Evolutionary conservation across 169 alveolate genomes (phyloP).

Genomic region (Eimeria maxima): DNA sequence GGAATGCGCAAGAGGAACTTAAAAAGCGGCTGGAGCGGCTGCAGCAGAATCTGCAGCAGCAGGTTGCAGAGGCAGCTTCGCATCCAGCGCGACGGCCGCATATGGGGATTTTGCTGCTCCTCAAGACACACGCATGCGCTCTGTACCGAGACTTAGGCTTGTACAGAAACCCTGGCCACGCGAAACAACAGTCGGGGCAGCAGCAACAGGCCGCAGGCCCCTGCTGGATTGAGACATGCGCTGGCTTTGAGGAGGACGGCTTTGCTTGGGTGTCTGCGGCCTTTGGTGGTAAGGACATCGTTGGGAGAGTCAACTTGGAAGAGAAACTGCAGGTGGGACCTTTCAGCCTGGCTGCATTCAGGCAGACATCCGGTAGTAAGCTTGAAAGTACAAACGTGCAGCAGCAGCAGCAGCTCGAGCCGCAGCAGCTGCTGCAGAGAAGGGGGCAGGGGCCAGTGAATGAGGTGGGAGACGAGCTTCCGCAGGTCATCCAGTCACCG

Average conservation of each 20-base stretch:
- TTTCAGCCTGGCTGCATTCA: constrained; percentile 38
- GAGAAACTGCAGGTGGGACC: constrained; percentile 34
- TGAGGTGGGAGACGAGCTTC: not conserved
- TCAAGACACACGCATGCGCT: constrained; percentile 38
- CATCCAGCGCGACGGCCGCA: constrained; percentile 39
- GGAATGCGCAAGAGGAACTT: constrained; percentile 15
- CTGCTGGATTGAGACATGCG: constrained; percentile 51
- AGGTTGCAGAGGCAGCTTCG: constrained; percentile 45
- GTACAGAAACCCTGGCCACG: not conserved
- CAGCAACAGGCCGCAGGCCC: constrained; percentile 14
- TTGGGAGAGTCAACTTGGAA: not conserved
- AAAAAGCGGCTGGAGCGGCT: constrained; percentile 8
- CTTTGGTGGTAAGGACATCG: not conserved
- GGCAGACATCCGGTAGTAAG: not conserved
- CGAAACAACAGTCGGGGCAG: constrained; percentile 37
- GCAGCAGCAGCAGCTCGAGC: constrained; percentile 17
- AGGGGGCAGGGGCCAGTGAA: too few species aligned
- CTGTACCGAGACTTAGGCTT: constrained; percentile 44
- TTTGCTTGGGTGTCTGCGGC: constrained; percentile 76
- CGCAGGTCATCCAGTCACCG: constrained; percentile 32
- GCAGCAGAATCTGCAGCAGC: constrained; percentile 58
- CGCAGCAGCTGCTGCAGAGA: not conserved
- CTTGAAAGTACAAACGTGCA: not conserved
- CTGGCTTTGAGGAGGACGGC: constrained; percentile 72
- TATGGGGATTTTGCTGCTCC: constrained; percentile 48